These are phyloP conservation scores for Berkeleyomyces rouxiae DNA, from an alignment of 2,329 filamentous ascomycete species.

Conservation along the genomic window DNA sequence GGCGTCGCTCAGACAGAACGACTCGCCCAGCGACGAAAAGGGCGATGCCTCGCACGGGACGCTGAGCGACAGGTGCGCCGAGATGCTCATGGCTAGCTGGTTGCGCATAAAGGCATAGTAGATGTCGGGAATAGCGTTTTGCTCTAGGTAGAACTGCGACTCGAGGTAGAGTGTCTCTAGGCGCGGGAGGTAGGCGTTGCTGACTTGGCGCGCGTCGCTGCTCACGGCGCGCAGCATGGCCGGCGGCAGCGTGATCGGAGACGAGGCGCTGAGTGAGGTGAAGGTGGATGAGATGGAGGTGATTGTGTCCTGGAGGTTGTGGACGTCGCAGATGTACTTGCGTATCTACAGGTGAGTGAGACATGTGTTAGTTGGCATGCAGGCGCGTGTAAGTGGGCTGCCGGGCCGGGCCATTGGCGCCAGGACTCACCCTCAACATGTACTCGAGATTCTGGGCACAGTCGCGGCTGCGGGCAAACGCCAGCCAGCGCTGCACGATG, in stretches of 20 bases:
- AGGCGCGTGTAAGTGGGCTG: not conserved
- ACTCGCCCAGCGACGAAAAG: slow-evolving; percentile 39
- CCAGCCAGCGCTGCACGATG: slow-evolving; percentile 17
- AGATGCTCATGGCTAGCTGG: slow-evolving; percentile 31
- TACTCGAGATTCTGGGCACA: slow-evolving; percentile 35
- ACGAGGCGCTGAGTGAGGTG: slow-evolving; percentile 26
- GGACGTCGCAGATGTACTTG: slow-evolving; percentile 28
- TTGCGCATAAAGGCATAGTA: slow-evolving; percentile 37
- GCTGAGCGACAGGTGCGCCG: slow-evolving; percentile 26
- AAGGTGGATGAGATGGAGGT: slow-evolving; percentile 28
- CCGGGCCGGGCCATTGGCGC: not conserved
- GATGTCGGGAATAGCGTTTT: slow-evolving; percentile 27
- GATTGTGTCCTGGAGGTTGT: slow-evolving; percentile 26
- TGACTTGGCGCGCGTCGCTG: slow-evolving; percentile 30
- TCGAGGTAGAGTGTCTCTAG: slow-evolving; percentile 29
- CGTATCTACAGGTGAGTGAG: slow-evolving; percentile 20
- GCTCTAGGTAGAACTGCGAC: slow-evolving; percentile 28
- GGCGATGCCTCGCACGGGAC: slow-evolving; percentile 20
- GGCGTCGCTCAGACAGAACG: slow-evolving; percentile 41
- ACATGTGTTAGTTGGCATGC: not conserved
- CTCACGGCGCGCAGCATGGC: slow-evolving; percentile 26
- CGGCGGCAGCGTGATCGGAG: slow-evolving; percentile 26
- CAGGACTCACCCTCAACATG: slow-evolving; percentile 28
- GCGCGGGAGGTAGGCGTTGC: slow-evolving; percentile 27
- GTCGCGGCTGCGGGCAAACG: slow-evolving; percentile 31